phyloP scores from a whole-genome alignment of 306 rosid species.

The Castanospermum australe region DNA sequence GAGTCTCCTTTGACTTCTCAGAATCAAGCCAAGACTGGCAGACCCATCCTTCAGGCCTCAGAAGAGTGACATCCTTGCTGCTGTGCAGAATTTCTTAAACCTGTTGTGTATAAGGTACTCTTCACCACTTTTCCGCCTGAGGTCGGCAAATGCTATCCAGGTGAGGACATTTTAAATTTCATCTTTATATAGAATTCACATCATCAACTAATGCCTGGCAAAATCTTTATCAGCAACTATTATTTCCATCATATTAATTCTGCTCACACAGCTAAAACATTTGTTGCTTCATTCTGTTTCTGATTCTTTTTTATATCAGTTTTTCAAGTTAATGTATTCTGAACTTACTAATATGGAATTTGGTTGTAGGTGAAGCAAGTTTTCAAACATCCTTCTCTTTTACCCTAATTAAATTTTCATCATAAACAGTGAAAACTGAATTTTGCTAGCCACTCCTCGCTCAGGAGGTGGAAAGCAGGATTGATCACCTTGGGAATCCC shows the following conservation, averaged over 20 bases:
- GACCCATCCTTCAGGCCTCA: slow-evolving; percentile 87
- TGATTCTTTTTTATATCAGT: neutral
- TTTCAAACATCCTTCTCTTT: neutral
- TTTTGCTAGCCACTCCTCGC: neutral
- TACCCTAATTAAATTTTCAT: neutral
- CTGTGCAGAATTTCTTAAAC: slow-evolving; percentile 65
- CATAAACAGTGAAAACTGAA: neutral
- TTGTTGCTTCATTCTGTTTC: slow-evolving; percentile 11
- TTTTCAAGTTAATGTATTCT: neutral
- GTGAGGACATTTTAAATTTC: slow-evolving; percentile 46
- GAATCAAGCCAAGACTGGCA: slow-evolving; percentile 85
- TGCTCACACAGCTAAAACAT: neutral
- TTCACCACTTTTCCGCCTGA: slow-evolving; percentile 89
- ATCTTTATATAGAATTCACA: neutral
- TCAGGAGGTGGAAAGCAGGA: neutral
- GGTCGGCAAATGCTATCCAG: slow-evolving; percentile 80
- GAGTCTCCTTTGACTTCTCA: slow-evolving; percentile 34
- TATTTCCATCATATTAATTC: neutral
- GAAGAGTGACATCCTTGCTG: slow-evolving; percentile 54
- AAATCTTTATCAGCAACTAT: neutral
- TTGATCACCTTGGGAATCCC: neutral
- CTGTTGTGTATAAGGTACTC: slow-evolving; percentile 82
- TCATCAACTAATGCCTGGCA: neutral
- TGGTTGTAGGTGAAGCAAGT: neutral
- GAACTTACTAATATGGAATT: neutral